phyloP scores from a whole-genome alignment of 2,329 filamentous ascomycete species.

The Microthyrium microscopicum region DNA sequence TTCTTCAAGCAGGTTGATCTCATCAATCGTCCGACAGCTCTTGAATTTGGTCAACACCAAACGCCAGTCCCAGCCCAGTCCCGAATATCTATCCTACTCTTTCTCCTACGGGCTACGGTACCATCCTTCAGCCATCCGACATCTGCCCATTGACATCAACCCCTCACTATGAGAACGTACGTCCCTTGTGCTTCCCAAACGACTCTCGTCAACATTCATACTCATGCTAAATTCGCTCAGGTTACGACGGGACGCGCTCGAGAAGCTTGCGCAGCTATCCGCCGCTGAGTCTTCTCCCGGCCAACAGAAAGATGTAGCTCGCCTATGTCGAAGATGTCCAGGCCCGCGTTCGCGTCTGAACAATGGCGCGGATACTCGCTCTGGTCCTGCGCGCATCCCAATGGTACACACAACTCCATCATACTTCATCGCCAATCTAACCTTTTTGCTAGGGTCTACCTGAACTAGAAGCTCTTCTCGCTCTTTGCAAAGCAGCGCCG shows the following conservation, averaged over 20 bases:
- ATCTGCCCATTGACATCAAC: neutral
- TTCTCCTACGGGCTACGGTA: too few species aligned
- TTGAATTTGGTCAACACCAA: too few species aligned
- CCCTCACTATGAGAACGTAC: constrained; percentile 1
- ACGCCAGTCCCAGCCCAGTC: too few species aligned
- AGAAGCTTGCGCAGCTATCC: constrained; percentile 32
- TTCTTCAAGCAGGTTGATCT: too few species aligned
- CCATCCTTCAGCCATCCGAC: too few species aligned
- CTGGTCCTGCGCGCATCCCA: constrained; percentile 13
- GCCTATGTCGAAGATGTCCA: constrained; percentile 24
- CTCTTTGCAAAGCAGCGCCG: constrained; percentile 79
- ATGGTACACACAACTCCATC: constrained; percentile 16
- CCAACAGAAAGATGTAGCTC: constrained; percentile 21
- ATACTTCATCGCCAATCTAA: neutral
- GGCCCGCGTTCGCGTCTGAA: constrained; percentile 6
- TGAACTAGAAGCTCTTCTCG: constrained; percentile 82
- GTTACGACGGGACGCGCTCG: constrained; percentile 31
- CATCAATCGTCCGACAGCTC: too few species aligned
- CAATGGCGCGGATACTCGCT: constrained; percentile 1
- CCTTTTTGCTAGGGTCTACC: constrained; percentile 47
- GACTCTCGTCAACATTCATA: neutral
- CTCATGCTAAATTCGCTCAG: constrained; percentile 6
- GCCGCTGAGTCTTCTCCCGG: constrained; percentile 21
- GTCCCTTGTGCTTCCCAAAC: too few species aligned
- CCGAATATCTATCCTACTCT: too few species aligned